Conservation (phyloP, 805 yeast species). For the Candida corydali region DNA sequence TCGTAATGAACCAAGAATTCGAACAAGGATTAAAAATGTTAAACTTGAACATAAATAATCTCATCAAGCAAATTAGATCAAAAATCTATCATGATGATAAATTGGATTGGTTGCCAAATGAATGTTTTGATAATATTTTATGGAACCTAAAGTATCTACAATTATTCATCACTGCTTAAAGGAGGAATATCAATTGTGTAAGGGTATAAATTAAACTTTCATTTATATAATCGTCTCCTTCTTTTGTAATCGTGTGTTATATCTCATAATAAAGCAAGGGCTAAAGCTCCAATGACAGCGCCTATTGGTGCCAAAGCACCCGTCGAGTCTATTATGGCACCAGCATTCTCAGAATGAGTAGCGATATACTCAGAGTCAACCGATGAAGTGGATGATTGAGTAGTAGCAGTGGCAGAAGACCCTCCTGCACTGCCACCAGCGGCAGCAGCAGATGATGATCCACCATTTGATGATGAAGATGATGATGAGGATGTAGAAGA, state of each 20-base stretch:
- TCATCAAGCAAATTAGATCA: constrained; percentile 18
- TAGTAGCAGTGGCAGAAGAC: constrained; percentile 2
- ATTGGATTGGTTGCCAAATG: constrained; percentile 24
- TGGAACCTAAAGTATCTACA: constrained; percentile 38
- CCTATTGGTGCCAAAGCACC: constrained; percentile 18
- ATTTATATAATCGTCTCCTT: neutral
- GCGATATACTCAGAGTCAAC: constrained; percentile 2
- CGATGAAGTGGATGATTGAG: neutral
- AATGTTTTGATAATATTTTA: constrained; percentile 36
- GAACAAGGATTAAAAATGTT: constrained; percentile 31
- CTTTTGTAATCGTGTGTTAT: too few relatives aligned
- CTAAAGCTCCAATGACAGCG: constrained; percentile 30
- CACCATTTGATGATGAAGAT: constrained; percentile 1
- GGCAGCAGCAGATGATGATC: neutral
- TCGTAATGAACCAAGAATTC: constrained; percentile 20
- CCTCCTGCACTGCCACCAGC: constrained; percentile 3
- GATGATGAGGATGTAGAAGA: neutral
- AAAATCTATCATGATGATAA: neutral
- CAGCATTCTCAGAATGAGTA: constrained; percentile 5
- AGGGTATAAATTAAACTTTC: neutral
- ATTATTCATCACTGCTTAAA: constrained; percentile 28
- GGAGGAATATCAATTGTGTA: neutral
- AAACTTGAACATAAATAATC: constrained; percentile 24
- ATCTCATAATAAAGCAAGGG: constrained; percentile 27
- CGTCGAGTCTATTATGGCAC: constrained; percentile 4